Evolutionary conservation across 805 yeast genomes (phyloP), one percentile per base, ranked within the genome.

Genomic region (Saccharomyces mikatae): DNA sequence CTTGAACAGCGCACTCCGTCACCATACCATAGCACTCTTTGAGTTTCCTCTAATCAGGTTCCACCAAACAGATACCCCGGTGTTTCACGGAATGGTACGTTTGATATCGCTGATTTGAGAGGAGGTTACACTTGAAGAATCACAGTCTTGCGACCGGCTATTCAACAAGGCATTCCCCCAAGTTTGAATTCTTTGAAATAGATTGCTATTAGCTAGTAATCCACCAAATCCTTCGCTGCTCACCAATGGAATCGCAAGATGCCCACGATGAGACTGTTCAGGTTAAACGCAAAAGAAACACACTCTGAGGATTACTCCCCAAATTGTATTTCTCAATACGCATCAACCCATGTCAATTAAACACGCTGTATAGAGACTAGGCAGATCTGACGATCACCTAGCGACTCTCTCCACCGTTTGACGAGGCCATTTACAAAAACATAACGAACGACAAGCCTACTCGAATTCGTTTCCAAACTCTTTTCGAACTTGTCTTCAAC

Each of bases 141-240:
- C 66, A 61, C 66, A 57, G 62, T 53, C 41, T 41, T 31, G 41
- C 51, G 50, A 57, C 66, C 65, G 66, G 64, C 66, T 62, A 62
- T 60, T 56, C 57, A 57, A 54, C 60, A 48, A 59, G 61, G 64
- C 66, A 62, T 62, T 62, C 66, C 66, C 66, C 66, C 66, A 54
- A 60, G 54, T 60, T 31, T 58, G 63, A 57, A 58, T 61, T 62
- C 62, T 61, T 62, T 61, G 60, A 57, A 59, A 58, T 60, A 57
- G 62, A 58, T 62, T 62, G 64, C 66, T 56, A 62, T 60, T 57
- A 58, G 66, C 66, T 62, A 62, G 66, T 61, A 64, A 62, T 65
- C 70, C 70, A 66, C 68, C 63, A 65, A 66, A 66, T 64, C 70
- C 70, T 63, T 59, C 70, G 60, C 64, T 62, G 70, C 70, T 59